Percentiles rank a stretch among this genome's conserved stretches.
phyloP scores from a whole-genome alignment of 2,329 filamentous ascomycete species.

The Penicillium sp. region DNA sequence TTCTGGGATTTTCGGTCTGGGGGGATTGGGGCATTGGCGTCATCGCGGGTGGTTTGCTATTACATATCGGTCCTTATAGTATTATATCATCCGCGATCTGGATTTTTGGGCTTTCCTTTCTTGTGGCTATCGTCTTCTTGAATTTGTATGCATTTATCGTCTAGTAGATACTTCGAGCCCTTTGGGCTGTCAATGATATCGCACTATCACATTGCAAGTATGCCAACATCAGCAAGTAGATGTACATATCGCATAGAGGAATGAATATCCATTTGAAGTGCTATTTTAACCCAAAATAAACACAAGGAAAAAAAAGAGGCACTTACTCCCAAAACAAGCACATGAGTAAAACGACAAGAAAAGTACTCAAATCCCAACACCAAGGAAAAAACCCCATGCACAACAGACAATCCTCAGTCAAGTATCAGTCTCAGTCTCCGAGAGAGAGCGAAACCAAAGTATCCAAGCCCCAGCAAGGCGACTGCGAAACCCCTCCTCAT shows the following conservation, averaged over 20 bases:
- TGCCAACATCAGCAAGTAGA: neutral
- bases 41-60: neutral
- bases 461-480: neutral
- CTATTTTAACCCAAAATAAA: neutral
- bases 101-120: neutral
- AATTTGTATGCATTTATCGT: neutral
- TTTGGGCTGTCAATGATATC: neutral
- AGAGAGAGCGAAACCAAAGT: neutral
- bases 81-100: neutral
- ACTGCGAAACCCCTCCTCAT: neutral
- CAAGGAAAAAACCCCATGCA: conserved; percentile 8
- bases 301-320: neutral
- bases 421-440: neutral
- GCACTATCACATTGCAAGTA: neutral
- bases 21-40: conserved; percentile 1
- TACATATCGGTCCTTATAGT: neutral
- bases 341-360: conserved; percentile 2
- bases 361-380: conserved; percentile 9
- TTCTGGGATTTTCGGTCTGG: neutral
- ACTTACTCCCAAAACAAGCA: neutral
- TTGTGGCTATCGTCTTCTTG: neutral
- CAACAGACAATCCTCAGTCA: conserved; percentile 2
- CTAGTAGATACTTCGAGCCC: neutral
- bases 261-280: conserved; percentile 1
- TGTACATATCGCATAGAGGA: neutral